Evolutionary conservation across 1,284 basidiomycete species (phyloP), one percentile per base, ranked within the genome.

Genomic region (Cutaneotrichosporon arboriforme): DNA sequence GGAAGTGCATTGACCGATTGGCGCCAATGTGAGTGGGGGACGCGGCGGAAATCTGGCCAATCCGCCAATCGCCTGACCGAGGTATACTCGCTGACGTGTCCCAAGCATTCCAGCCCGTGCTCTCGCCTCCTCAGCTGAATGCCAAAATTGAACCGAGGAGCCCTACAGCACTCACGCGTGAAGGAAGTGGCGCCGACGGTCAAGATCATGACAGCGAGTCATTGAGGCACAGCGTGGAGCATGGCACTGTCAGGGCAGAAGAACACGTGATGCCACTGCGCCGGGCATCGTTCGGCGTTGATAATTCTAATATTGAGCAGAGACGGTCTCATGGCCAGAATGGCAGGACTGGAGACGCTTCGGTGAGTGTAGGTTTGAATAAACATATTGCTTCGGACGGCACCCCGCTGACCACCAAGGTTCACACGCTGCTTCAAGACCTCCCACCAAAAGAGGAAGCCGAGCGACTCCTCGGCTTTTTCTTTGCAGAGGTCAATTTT

Each of bases 381-480:
- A 31, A 31, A 10, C 26, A 31, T n/a, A n/a, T n/a, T n/a, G n/a
- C n/a, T n/a, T n/a, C n/a, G n/a, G 10, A 31, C 26, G 26, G 26
- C 10, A 31, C n/a, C 8, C 9, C 10, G 42, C 42, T 43, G 14
- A 43, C 17, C 5, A 23, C 26, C 22, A 21, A 67, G 64, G 56
- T 72, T 3, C 59, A 85, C 2, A 86, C 90, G 65, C 80, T 91
- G 20, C 77, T 91, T 44, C 82, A 85, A 65, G 88, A 92, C 63
- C 80, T 93, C 26, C 90, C 90, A 18, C 82, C 84, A 2, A 80
- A 81, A 47, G 77, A 82, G 49, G 77, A 83, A 22, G 84, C 85
- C 12, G 83, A 87, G 63, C 81, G 81, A 33, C 80, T 76, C n/a
- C 64, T 73, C 33, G 63, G 65, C 36, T 73, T 68, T 62, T 76